Base-by-base conservation (phyloP, 2,329 filamentous ascomycete species). In the Rutstroemia sydowiana region DNA sequence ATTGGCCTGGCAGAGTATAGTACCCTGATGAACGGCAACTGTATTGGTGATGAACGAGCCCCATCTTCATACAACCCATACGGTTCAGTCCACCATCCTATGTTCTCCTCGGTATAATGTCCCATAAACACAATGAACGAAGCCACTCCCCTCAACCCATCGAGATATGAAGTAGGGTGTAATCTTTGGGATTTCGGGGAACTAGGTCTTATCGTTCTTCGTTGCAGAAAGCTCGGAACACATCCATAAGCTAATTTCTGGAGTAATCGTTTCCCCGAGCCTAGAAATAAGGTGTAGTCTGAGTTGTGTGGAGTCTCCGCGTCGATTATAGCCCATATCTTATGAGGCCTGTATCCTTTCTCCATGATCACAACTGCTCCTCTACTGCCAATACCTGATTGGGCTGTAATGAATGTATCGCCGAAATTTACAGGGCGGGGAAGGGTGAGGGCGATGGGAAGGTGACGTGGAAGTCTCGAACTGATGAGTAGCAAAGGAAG, bases 71-170 rank as follows among this genome's bases (percentile, higher is more conserved):
- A 63, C n/a, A 61, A 36, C n/a, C 62, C 63, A 37, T 64, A 65
- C 11, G 62, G 61, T 48, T 64, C 62, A 14, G 61, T 56, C 30
- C 56, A 65, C 63, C 64, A 65, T 66, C 73, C 56, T 70, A 68
- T 18, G 68, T 72, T 63, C 49, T 60, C 73, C 70, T 52, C 69
- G 56, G 61, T 72, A 70, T 63, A 65, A 61, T 76, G 74, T 55
- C 70, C 73, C 63, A 74, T 61, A 57, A 74, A 75, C 54, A 76
- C 74, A 39, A 75, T 58, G 47, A 76, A 65, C 9, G 73, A 71
- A 16, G 74, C 74, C 28, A 76, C 63, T 21, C 74, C 74, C n/a
- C 74, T 72, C 42, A 76, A 62, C 30, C 74, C 73, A 62, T 76
- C 73, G 43, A 76, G 69, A 57, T 75, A 76, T 43, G 61, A 62